phyloP scores from a whole-genome alignment of 1,284 basidiomycete species.

The Papiliotrema laurentii region DNA sequence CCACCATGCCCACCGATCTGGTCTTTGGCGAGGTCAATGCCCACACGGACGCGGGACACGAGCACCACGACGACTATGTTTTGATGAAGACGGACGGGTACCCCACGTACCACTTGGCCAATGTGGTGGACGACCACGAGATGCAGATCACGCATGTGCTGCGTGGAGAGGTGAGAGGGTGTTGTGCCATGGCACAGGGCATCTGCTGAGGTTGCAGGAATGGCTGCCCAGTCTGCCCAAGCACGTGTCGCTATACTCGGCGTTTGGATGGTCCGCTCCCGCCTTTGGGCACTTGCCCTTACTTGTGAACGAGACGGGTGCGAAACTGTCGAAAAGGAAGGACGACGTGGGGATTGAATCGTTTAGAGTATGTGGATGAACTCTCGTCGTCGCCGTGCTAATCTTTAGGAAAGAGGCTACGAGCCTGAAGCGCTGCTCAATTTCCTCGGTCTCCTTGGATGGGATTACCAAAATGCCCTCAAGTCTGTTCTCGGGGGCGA shows the following conservation, averaged over 20 bases:
- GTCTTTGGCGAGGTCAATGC: constrained; percentile 31
- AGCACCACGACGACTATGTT: constrained; percentile 70
- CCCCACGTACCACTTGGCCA: constrained; percentile 96
- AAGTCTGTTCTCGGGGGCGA: constrained; percentile 5
- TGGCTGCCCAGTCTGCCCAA: constrained; percentile 94
- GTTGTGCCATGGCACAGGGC: no score
- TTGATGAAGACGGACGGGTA: constrained; percentile 87
- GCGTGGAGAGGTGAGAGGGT: constrained; percentile 77
- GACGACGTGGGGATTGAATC: constrained; percentile 83
- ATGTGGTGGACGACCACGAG: constrained; percentile 88
- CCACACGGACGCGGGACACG: constrained; percentile 14
- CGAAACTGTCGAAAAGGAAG: constrained; percentile 90
- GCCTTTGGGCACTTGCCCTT: constrained; percentile 88
- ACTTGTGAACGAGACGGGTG: constrained; percentile 81
- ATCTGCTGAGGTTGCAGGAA: constrained; percentile 57
- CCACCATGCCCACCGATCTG: constrained; percentile 20
- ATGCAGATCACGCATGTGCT: constrained; percentile 97
- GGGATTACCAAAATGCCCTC: constrained; percentile 58
- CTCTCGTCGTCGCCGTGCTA: neutral
- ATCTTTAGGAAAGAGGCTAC: constrained; percentile 60
- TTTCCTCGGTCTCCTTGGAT: constrained; percentile 89
- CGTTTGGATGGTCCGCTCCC: constrained; percentile 68
- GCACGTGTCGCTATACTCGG: constrained; percentile 83
- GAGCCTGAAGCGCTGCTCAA: constrained; percentile 87
- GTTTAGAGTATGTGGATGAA: constrained; percentile 63